Conservation (phyloP, 202 grass and related monocot genomes). For the Musa balbisiana region DNA sequence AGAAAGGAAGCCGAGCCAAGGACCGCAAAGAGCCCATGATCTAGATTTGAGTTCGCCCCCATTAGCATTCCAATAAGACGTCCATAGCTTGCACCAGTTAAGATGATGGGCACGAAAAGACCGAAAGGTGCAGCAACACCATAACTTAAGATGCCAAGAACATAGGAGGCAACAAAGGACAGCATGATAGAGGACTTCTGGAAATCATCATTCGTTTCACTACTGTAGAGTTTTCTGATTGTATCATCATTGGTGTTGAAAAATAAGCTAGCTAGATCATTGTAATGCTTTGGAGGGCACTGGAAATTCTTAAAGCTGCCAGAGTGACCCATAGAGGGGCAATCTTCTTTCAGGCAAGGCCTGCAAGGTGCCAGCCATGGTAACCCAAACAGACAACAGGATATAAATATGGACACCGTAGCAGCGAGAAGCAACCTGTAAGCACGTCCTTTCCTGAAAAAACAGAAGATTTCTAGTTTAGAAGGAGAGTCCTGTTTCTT, state of each 20-base stretch:
- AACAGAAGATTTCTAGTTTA: slow-evolving; percentile 5
- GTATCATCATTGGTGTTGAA: slow-evolving; percentile 90
- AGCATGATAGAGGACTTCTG: slow-evolving; percentile 50
- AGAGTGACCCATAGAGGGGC: slow-evolving; percentile 26
- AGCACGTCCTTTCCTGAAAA: slow-evolving; percentile 47
- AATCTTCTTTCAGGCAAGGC: slow-evolving; percentile 48
- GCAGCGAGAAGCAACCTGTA: slow-evolving; percentile 68
- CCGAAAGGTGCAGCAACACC: slow-evolving; percentile 82
- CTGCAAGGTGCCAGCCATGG: slow-evolving; percentile 76
- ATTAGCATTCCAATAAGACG: slow-evolving; percentile 61
- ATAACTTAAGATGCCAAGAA: slow-evolving; percentile 75
- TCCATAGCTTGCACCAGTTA: slow-evolving; percentile 85
- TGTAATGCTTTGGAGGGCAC: slow-evolving; percentile 68
- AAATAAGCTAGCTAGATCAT: slow-evolving; percentile 82
- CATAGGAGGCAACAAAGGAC: slow-evolving; percentile 67
- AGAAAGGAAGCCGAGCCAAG: slow-evolving; percentile 87
- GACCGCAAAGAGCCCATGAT: slow-evolving; percentile 83
- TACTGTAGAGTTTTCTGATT: slow-evolving; percentile 75
- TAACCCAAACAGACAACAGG: slow-evolving; percentile 50
- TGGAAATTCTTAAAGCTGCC: slow-evolving; percentile 62
- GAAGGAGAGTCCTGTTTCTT: background rate
- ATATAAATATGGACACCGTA: slow-evolving; percentile 46
- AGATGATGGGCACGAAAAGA: slow-evolving; percentile 78
- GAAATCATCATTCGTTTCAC: slow-evolving; percentile 67
- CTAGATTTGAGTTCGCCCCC: slow-evolving; percentile 41